Percentiles rank a stretch among this genome's conserved stretches.
These are phyloP conservation scores for Corynespora cassiicola DNA, from an alignment of 2,329 filamentous ascomycete species.

Conservation along the genomic window DNA sequence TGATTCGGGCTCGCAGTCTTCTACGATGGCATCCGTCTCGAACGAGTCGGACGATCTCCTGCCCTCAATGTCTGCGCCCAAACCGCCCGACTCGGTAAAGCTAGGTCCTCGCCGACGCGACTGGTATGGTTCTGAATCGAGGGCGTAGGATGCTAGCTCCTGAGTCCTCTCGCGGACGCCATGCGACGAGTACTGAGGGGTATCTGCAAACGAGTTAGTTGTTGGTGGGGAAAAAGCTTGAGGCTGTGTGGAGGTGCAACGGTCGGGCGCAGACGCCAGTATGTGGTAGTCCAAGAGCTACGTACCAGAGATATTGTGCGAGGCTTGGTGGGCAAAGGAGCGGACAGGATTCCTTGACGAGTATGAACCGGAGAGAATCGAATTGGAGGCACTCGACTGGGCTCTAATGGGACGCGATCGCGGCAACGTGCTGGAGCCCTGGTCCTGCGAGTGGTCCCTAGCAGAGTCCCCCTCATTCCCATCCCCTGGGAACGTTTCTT, in stretches of 20 bases:
- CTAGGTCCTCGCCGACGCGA: constrained; percentile 29
- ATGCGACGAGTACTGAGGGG: constrained; percentile 73
- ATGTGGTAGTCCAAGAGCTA: not conserved
- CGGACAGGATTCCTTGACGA: constrained; percentile 66
- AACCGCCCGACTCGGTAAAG: constrained; percentile 23
- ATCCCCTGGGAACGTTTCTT: too few species aligned
- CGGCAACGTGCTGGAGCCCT: constrained; percentile 29
- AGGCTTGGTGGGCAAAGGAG: constrained; percentile 73
- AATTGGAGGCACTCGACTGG: constrained; percentile 25
- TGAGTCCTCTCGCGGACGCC: constrained; percentile 86
- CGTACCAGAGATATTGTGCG: constrained; percentile 66
- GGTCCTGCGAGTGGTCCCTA: too few species aligned
- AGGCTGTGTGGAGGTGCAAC: too few species aligned
- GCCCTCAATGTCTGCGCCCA: constrained; percentile 28
- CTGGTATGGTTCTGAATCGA: constrained; percentile 53
- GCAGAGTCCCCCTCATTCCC: too few species aligned
- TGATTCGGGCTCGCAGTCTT: constrained; percentile 66
- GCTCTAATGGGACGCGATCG: constrained; percentile 35
- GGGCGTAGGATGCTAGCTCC: constrained; percentile 81
- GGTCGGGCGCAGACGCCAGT: constrained; percentile 1
- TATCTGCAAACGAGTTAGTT: constrained; percentile 61
- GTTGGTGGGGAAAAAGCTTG: not conserved
- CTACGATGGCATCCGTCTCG: constrained; percentile 63
- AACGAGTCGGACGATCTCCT: constrained; percentile 37
- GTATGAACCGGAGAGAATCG: constrained; percentile 35